Base-by-base conservation (phyloP, 495 filamentous ascomycete species). In the Tuber magnatum region DNA sequence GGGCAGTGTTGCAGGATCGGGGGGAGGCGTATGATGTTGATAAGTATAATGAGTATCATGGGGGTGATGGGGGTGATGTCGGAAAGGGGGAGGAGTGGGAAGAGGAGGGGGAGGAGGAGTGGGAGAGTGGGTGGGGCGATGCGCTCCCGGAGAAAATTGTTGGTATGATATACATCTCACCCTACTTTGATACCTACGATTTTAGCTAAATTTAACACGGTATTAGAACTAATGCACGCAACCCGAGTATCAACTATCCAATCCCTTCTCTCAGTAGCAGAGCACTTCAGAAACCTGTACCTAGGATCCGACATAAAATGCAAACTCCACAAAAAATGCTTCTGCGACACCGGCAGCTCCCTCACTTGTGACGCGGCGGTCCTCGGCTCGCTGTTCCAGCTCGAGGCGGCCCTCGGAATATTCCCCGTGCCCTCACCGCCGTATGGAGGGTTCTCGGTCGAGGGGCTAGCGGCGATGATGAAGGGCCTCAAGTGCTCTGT, bases 321-420 rank as follows among this genome's bases (percentile, higher is more conserved):
- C 24, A 71, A 70, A 24, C 28, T 56, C 3, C 42, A n/a, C 5
- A 42, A 32, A 6, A 18, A 22, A 3, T 32, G 8, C 9, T 0
- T 42, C 28, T 61, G 16, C 41, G 41, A 40, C 2, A 3, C 22
- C 22, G 42, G 51, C 8, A 16, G 14, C 16, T 40, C 46, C 1
- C 51, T n/a, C 18, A 48, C 20, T 32, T 78, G 77, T n/a, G 75
- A 74, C 35, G 77, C 71, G 12, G 76, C 75, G 3, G 42, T 78
- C 9, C 46, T 78, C 3, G 76, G 77, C 1, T 78, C 77, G n/a
- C 24, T 78, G 12, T 46, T 78, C 6, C 38, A 72, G 8, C 72
- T 68, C 41, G 71, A 71, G 20, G 42, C n/a, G 16, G 32, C 41
- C 24, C 41, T 78, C 40, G 71, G 75, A 28, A 78, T 78, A 51